Evolutionary conservation across 1,139 yeast species (phyloP), one percentile per base, ranked within the genome.

Genomic region (Lizanozyma gosingica): DNA sequence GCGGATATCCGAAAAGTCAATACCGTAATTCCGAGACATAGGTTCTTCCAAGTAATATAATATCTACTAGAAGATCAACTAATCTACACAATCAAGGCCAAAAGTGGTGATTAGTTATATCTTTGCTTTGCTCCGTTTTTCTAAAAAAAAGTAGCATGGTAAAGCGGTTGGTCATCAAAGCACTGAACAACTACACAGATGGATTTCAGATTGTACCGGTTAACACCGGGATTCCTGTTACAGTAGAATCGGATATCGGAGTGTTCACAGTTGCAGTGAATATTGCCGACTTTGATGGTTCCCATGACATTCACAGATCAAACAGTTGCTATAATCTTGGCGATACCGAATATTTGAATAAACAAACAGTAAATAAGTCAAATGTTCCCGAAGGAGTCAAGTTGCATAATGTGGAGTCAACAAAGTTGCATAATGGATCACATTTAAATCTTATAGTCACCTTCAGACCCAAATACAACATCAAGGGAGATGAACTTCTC

Each of bases 401-500:
- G 29, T 22, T 22, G 11, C 29, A 22, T 22, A 11, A 22, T 22
- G 11, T 22, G 6, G 29, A 22, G 11, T 22, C 29, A 6, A 22
- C 29, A 45, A n/a, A 33, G 32, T 3, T 37, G 46, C n/a, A 32
- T 15, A 2, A 35, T 36, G 9, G 38, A 39, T 15, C 42, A 44
- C 18, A 15, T 45, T n/a, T 34, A 4, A 34, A 38, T 16, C 38
- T 49, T 3, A 37, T 38, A 18, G 56, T 71, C 16, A 61, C 59
- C 35, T 68, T 69, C 44, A 59, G 53, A 14, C 77, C 78, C 4
- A 62, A 60, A n/a, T 43, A 46, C 15, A 62, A 66, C 32, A 65
- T 78, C 15, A 51, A 53, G 32, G 86, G 84, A 1, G 65, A 72
- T 37, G 70, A 71, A 14, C 59, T 82, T 40, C 48, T 77, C 14